Conservation (phyloP, 1,139 yeast genomes). For the Scheffersomyces insectosa region DNA sequence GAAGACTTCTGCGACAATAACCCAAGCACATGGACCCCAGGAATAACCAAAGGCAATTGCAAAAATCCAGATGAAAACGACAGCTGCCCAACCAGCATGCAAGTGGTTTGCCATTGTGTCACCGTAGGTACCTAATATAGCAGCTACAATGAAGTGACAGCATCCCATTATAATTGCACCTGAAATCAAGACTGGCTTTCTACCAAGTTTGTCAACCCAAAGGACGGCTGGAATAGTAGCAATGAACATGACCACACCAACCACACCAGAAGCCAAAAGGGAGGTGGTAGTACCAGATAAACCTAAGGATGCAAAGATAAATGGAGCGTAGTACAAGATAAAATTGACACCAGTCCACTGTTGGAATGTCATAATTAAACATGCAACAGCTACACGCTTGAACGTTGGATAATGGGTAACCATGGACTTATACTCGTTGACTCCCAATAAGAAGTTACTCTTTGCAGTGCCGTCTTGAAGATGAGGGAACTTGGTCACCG, state of each 20-base stretch:
- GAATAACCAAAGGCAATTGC: slow-evolving; percentile 20
- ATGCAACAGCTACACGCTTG: slow-evolving; percentile 51
- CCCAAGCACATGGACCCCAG: slow-evolving; percentile 29
- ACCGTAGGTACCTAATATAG: slow-evolving; percentile 26
- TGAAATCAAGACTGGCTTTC: slow-evolving; percentile 26
- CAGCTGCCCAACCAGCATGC: neutral
- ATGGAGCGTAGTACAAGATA: slow-evolving; percentile 63
- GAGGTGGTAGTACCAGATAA: slow-evolving; percentile 44
- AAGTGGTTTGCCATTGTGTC: slow-evolving; percentile 19
- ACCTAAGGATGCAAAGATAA: slow-evolving; percentile 57
- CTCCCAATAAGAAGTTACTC: neutral
- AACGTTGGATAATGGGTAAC: slow-evolving; percentile 52
- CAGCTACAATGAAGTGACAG: slow-evolving; percentile 41
- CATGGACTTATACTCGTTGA: slow-evolving; percentile 51
- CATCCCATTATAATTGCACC: slow-evolving; percentile 29
- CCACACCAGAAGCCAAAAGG: slow-evolving; percentile 29
- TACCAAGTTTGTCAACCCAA: slow-evolving; percentile 27
- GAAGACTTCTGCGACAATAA: slow-evolving; percentile 19
- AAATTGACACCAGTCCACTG: slow-evolving; percentile 71
- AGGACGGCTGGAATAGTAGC: slow-evolving; percentile 29
- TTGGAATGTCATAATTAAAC: slow-evolving; percentile 57
- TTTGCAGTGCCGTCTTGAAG: slow-evolving; percentile 38
- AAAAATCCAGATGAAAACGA: slow-evolving; percentile 10
- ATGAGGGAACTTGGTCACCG: slow-evolving; percentile 26
- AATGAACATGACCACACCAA: slow-evolving; percentile 25